Evolutionary conservation across 768 basidiomycete genomes (phyloP), one percentile per base, ranked within the genome.

Genomic region (Leccinum uliginosum): DNA sequence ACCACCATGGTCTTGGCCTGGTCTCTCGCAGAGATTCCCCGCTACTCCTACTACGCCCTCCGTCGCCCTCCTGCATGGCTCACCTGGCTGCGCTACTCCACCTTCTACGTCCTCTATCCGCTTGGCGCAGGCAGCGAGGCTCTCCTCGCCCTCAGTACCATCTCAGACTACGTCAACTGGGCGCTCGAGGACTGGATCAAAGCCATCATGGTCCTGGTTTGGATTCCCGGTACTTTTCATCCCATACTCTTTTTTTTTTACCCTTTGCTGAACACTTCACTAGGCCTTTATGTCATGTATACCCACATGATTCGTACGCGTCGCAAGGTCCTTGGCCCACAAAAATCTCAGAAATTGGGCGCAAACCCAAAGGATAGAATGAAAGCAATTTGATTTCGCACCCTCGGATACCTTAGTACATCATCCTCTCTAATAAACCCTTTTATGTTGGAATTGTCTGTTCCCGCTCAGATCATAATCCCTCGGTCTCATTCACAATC

Each of bases 41-140:
- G 97, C 29, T 98, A 98, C 74, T 69, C 83, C 9, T 96, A 87
- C 78, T 99, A 98, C 71, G 86, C 88, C 2, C 74, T 78, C 65
- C 78, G 76, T 44, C 79, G 57, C 3, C 30, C 71, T 15, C 82
- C 91, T 12, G 62, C 80, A 6, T 87, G 80, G 76, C 80, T 91
- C 44, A 74, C 85, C 24, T 89, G 80, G 76, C 70, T 88, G 44
- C 92, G 96, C 54, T 99, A 98, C 79, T 90, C 93, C 19, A 83
- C 92, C 8, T 99, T 98, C 74, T 96, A 89, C 72, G 59, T 93
- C 48, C 81, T 98, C n/a, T 98, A 99, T 75, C 94, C 92, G 5
- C 69, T 93, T 23, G 97, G 97, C 46, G 96, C 97, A 1, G 81
- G 83, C 6, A 93, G 91, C 23, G 97, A 99, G 73, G 94, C 93